phyloP scores from a whole-genome alignment of 768 basidiomycete species.

The Hericium erinaceus region DNA sequence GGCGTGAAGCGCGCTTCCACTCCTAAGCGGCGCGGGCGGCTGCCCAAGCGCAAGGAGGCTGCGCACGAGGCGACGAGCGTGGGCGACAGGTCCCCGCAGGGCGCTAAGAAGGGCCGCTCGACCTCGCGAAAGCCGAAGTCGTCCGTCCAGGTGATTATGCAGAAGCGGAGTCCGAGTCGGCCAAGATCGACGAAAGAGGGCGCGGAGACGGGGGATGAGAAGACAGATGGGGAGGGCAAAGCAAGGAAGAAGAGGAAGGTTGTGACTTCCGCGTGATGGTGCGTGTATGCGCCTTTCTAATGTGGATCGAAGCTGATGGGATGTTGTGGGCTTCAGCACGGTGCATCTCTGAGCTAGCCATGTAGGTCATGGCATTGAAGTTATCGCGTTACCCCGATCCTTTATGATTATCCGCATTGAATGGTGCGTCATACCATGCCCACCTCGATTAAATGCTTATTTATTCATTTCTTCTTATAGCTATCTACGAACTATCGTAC shows the following conservation, averaged over 20 bases:
- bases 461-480: too few species aligned
- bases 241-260: background rate
- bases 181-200: background rate
- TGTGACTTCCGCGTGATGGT: background rate
- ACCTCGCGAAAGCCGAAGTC: background rate
- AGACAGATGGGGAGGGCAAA: conserved; percentile 1
- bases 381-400: too few species aligned
- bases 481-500: too few species aligned
- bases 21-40: background rate
- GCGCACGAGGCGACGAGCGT: background rate
- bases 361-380: too few species aligned
- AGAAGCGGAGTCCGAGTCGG: background rate
- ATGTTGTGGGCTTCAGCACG: too few species aligned
- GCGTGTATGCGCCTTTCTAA: too few species aligned
- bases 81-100: background rate
- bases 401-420: too few species aligned
- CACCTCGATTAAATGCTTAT: too few species aligned
- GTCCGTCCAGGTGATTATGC: background rate
- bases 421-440: too few species aligned
- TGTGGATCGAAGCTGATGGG: too few species aligned
- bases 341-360: too few species aligned
- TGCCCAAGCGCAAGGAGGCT: background rate
- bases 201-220: background rate
- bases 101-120: background rate
- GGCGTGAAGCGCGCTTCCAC: background rate